Percentiles rank a stretch among this genome's conserved stretches.
Evolutionary conservation across 1,139 yeast genomes (phyloP).

Genomic region (Wickerhamiella infanticola): DNA sequence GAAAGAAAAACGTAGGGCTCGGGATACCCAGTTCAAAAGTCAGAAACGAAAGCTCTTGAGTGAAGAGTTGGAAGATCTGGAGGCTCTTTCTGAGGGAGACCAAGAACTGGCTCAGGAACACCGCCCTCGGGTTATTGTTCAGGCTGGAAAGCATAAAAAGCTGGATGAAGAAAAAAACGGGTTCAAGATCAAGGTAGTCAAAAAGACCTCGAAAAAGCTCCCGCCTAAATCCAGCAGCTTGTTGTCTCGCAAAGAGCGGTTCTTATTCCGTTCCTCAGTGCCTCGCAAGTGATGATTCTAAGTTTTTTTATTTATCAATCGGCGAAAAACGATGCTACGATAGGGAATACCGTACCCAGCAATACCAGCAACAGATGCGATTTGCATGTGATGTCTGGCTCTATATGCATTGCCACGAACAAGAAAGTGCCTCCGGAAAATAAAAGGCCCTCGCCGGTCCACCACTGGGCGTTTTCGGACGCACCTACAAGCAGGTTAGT

Average conservation of each 20-base stretch:
- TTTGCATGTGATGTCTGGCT: conserved; percentile 1
- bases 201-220: conserved; percentile 6
- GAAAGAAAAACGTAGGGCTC: conserved; percentile 30
- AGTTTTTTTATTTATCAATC: conserved; percentile 7
- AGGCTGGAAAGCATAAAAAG: conserved; percentile 17
- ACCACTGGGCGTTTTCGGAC: conserved; percentile 22
- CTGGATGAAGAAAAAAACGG: conserved; percentile 17
- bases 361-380: neutral
- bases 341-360: conserved; percentile 9
- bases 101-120: neutral
- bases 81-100: conserved; percentile 3
- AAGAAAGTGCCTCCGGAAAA: conserved; percentile 63
- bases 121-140: conserved; percentile 13
- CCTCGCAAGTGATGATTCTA: conserved; percentile 10
- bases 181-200: conserved; percentile 8
- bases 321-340: conserved; percentile 10
- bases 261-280: conserved; percentile 14
- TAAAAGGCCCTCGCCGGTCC: conserved; percentile 38
- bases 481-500: conserved; percentile 30
- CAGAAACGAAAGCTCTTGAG: conserved; percentile 25
- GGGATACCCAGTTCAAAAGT: conserved; percentile 28
- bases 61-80: conserved; percentile 10
- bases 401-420: conserved; percentile 52
- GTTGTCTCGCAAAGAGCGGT: conserved; percentile 9
- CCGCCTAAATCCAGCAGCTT: conserved; percentile 10